Percentiles rank a stretch among this genome's conserved stretches.
phyloP scores from a whole-genome alignment of 345 rosid genomes.

The Syzygium oleosum region DNA sequence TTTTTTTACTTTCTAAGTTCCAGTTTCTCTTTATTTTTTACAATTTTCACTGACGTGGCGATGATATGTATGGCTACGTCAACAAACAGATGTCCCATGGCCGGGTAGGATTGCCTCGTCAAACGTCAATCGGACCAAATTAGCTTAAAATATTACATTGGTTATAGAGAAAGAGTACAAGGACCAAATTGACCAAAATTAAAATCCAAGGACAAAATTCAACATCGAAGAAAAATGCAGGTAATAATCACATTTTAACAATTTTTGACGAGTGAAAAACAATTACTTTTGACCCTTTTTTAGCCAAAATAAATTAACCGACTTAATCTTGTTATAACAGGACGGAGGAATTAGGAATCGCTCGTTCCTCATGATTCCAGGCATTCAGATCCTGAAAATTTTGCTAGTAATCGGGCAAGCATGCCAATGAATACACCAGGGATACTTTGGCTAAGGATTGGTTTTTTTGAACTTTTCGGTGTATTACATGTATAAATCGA shows the following conservation, averaged over 20 bases:
- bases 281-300: not conserved
- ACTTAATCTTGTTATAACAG: no score
- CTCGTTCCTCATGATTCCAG: not conserved
- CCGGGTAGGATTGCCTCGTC: not conserved
- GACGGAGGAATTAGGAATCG: no score
- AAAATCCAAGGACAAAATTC: not conserved
- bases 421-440: not conserved
- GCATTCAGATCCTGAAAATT: not conserved
- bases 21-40: not conserved
- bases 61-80: not conserved
- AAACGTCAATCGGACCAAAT: not conserved
- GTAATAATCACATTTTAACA: not conserved
- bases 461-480: no score
- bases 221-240: not conserved
- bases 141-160: no score
- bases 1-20: not conserved
- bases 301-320: not conserved
- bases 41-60: not conserved
- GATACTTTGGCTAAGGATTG: not conserved
- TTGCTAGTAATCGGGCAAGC: not conserved
- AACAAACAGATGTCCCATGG: not conserved
- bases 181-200: not conserved
- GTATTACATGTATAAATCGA: no score
- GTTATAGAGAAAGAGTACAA: no score
- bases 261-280: not conserved